Evolutionary conservation across 148 eudicot genomes (phyloP).

Genomic region (Cornus suecica): DNA sequence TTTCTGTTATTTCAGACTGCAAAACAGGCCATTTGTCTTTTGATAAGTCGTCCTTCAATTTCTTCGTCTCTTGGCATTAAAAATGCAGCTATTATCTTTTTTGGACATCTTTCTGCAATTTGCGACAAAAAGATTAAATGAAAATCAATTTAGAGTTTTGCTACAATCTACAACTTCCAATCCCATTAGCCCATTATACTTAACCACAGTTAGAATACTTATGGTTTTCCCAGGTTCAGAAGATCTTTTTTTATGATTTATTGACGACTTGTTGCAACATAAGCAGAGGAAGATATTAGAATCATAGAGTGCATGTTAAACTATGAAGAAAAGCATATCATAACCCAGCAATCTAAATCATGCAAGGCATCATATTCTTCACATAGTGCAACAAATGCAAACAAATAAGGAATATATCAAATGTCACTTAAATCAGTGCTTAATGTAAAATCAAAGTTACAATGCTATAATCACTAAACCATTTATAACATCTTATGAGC

Average conservation of each 20-base stretch:
- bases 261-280: neutral
- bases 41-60: neutral
- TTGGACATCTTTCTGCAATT: neutral
- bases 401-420: neutral
- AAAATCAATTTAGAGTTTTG: neutral
- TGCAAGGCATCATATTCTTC: neutral
- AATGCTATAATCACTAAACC: neutral
- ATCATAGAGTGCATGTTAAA: no score
- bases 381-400: neutral
- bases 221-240: neutral
- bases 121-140: neutral
- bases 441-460: no score
- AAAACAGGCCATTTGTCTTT: neutral
- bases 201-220: neutral
- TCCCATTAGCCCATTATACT: neutral
- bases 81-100: no score
- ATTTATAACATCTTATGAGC: neutral
- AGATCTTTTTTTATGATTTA: no score
- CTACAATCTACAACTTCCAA: neutral
- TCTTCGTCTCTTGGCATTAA: neutral
- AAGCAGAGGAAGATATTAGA: neutral
- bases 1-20: neutral
- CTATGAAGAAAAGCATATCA: neutral
- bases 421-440: neutral
- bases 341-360: neutral